A percentile compares a stretch with the other conserved stretches of the same genome.
Evolutionary conservation across 2,329 filamentous ascomycete genomes (phyloP).

Genomic region (Kalaharituber pfeilii): DNA sequence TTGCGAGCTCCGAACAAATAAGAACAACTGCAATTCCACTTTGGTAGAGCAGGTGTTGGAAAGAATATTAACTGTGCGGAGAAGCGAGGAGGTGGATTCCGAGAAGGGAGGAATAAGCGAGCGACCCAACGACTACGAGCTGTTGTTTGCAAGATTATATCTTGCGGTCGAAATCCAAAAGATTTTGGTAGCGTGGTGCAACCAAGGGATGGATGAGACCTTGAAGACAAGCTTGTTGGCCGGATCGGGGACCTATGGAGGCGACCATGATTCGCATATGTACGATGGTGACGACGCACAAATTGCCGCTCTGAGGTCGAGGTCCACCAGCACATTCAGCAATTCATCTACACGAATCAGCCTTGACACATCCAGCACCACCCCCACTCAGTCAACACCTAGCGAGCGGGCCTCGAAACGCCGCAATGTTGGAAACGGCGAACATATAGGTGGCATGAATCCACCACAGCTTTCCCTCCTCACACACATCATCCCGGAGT

Average conservation of each 20-base stretch:
- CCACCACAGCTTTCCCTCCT: background rate
- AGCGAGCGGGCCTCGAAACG: background rate
- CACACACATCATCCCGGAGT: too few species aligned
- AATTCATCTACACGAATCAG: background rate
- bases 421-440: background rate
- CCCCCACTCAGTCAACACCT: background rate
- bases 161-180: slow-evolving; percentile 17
- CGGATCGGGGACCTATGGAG: background rate
- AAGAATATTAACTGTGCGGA: background rate
- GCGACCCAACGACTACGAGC: slow-evolving; percentile 6
- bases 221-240: slow-evolving; percentile 8
- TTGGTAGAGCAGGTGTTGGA: background rate
- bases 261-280: background rate
- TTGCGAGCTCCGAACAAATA: background rate
- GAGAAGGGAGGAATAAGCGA: background rate
- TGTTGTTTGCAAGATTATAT: slow-evolving; percentile 11
- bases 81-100: background rate
- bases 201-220: slow-evolving; percentile 11
- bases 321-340: background rate
- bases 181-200: slow-evolving; percentile 13
- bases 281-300: background rate
- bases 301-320: background rate
- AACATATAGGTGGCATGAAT: background rate
- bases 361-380: background rate
- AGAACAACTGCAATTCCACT: background rate